phyloP scores from a whole-genome alignment of 371 early-diverging fungal species.

The Blakeslea trispora region DNA sequence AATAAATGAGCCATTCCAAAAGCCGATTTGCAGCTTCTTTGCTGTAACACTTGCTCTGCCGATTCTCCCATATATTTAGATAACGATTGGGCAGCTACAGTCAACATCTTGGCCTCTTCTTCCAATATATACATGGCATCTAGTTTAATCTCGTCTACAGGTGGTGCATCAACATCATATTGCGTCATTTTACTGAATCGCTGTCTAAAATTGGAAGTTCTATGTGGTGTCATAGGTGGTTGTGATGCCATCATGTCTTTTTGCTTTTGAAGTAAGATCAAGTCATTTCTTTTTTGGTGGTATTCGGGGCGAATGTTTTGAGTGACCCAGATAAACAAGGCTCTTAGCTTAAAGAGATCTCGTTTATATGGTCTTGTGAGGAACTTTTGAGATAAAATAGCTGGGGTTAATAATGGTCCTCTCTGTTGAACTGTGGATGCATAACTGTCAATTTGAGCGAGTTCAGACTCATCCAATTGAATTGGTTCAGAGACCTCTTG shows the following conservation, averaged over 20 bases:
- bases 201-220: slow-evolving; percentile 14
- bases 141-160: background rate
- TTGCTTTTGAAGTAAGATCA: slow-evolving; percentile 19
- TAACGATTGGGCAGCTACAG: background rate
- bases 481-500: background rate
- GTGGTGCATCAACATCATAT: slow-evolving; percentile 3
- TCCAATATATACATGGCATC: slow-evolving; percentile 21
- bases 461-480: slow-evolving; percentile 33
- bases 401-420: slow-evolving; percentile 53
- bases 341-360: slow-evolving; percentile 47
- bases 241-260: slow-evolving; percentile 1
- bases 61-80: slow-evolving; percentile 23
- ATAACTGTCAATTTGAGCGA: slow-evolving; percentile 55
- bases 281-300: slow-evolving; percentile 17
- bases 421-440: slow-evolving; percentile 60
- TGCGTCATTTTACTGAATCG: slow-evolving; percentile 18
- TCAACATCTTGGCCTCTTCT: slow-evolving; percentile 12
- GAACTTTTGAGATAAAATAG: slow-evolving; percentile 54
- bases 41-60: slow-evolving; percentile 47
- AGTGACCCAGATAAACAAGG: slow-evolving; percentile 58
- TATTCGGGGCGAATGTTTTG: slow-evolving; percentile 54
- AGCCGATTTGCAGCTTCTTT: slow-evolving; percentile 43
- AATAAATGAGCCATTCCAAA: slow-evolving; percentile 62
- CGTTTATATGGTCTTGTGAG: slow-evolving; percentile 54
- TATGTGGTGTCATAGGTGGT: slow-evolving; percentile 8